A percentile compares a stretch with the other conserved stretches of the same genome.
These are phyloP conservation scores for Magnolia kwangsiensis DNA, from an alignment of 164 flowering plant genomes.

Conservation along the genomic window DNA sequence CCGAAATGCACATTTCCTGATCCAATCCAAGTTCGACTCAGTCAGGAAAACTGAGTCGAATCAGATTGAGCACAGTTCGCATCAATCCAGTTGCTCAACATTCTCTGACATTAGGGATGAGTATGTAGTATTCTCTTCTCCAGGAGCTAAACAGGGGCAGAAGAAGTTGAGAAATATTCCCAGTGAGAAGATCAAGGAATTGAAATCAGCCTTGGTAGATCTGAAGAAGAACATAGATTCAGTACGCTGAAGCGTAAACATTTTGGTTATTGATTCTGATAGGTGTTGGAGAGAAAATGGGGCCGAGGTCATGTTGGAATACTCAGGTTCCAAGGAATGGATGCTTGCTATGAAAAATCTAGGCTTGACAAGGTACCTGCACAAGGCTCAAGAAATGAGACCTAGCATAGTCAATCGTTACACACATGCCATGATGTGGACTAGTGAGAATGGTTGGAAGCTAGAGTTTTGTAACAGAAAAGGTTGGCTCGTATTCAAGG, in stretches of 20 bases:
- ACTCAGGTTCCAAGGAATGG: conserved; percentile 50
- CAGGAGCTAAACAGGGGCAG: conserved; percentile 19
- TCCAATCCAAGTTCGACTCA: too few relatives aligned
- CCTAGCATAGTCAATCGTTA: conserved; percentile 51
- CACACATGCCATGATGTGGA: conserved; percentile 70
- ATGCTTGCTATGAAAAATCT: conserved; percentile 45
- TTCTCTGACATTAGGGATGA: conserved; percentile 42
- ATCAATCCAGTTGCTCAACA: conserved; percentile 57
- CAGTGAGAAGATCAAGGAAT: conserved; percentile 22
- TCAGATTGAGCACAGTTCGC: too few relatives aligned
- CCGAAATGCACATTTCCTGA: too few relatives aligned
- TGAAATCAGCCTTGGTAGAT: conserved; percentile 18
- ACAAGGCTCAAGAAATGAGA: conserved; percentile 61
- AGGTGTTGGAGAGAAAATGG: conserved; percentile 68
- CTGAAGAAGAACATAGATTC: conserved; percentile 30
- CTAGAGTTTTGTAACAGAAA: conserved; percentile 64
- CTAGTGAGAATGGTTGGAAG: conserved; percentile 60
- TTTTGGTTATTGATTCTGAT: conserved; percentile 61
- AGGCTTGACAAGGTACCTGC: conserved; percentile 40
- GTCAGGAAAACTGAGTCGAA: too few relatives aligned
- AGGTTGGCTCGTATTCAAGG: conserved; percentile 78
- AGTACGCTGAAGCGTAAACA: conserved; percentile 46
- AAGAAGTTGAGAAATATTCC: conserved; percentile 30
- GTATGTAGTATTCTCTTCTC: too few relatives aligned
- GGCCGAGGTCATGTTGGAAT: conserved; percentile 43